Percentiles rank a stretch among this genome's conserved stretches.
Conservation (phyloP, 2,329 filamentous ascomycete species). For the Fusarium oxysporum region DNA sequence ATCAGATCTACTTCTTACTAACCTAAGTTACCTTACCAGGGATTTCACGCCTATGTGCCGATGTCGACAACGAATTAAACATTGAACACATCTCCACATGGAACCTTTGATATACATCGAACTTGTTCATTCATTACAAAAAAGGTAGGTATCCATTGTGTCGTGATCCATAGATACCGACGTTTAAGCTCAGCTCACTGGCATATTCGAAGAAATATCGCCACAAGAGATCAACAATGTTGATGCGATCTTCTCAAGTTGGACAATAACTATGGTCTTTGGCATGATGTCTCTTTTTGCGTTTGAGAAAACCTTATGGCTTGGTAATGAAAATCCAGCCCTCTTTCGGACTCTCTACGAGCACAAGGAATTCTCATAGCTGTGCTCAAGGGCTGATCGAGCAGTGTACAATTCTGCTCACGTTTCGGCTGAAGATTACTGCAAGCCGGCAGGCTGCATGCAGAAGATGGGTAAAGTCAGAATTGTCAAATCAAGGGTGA, state of each 20-base stretch:
- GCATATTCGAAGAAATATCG: neutral
- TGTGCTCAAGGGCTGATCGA: neutral
- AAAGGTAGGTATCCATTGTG: neutral
- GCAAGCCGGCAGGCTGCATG: conserved; percentile 10
- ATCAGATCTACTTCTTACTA: neutral
- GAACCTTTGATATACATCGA: neutral
- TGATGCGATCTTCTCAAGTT: neutral
- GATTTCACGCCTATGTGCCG: neutral
- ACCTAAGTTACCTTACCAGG: neutral
- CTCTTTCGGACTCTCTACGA: neutral
- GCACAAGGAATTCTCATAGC: neutral
- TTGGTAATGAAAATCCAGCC: neutral
- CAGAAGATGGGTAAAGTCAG: neutral
- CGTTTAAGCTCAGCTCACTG: neutral
- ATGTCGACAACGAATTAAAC: neutral
- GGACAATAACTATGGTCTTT: neutral
- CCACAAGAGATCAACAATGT: neutral
- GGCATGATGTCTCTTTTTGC: neutral
- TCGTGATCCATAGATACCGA: neutral
- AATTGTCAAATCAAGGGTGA: conserved; percentile 10
- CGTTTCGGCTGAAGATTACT: neutral
- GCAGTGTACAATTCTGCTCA: neutral
- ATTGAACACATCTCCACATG: neutral
- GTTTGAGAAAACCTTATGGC: neutral
- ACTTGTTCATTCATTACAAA: neutral